phyloP scores from a whole-genome alignment of 371 early-diverging fungal species.

The Zychaea mexicana region DNA sequence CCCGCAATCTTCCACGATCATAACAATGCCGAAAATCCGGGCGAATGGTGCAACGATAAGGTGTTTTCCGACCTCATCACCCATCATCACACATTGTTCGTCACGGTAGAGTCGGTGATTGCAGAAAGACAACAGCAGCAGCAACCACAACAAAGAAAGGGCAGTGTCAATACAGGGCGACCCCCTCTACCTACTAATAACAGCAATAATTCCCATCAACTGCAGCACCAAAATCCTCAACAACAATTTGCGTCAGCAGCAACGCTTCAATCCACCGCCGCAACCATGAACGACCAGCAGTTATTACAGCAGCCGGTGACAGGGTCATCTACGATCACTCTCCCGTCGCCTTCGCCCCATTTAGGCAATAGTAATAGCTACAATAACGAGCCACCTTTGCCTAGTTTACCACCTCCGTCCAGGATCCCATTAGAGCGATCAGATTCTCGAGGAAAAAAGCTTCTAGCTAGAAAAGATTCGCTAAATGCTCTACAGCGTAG shows the following conservation, averaged over 20 bases:
- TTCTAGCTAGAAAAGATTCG: constrained; percentile 8
- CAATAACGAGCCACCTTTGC: too few relatives aligned
- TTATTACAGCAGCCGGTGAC: background rate
- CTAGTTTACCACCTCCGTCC: too few relatives aligned
- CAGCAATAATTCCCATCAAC: background rate
- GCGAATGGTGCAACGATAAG: constrained; percentile 49
- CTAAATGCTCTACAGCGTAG: background rate
- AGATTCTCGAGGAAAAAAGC: constrained; percentile 1
- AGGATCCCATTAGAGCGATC: background rate
- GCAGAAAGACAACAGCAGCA: background rate
- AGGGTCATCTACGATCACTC: background rate
- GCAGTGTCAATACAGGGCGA: background rate
- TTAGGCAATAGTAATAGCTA: too few relatives aligned
- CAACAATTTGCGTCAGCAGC: too few relatives aligned
- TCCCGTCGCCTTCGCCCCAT: background rate
- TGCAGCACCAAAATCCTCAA: too few relatives aligned
- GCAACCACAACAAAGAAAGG: background rate
- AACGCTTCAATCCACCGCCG: too few relatives aligned
- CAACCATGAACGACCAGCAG: background rate
- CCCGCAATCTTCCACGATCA: constrained; percentile 69
- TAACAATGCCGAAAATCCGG: constrained; percentile 42
- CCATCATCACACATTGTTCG: constrained; percentile 40
- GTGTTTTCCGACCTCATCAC: constrained; percentile 48
- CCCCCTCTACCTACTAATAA: background rate
- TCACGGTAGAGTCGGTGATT: background rate